phyloP scores from a whole-genome alignment of 257 asterid species.

The Euphrasia confusa region DNA sequence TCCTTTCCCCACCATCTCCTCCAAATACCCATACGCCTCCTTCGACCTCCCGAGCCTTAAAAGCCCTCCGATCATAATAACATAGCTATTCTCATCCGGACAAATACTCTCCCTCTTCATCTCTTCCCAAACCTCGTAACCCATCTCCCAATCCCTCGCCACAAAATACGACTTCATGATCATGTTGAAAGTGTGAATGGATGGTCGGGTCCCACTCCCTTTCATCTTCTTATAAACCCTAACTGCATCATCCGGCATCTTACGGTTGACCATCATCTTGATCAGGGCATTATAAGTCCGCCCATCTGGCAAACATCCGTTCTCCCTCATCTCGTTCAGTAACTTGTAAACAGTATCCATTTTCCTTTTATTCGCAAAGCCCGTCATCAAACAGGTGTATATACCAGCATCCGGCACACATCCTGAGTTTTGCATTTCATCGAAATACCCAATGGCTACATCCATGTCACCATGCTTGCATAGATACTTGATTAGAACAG shows the following conservation, averaged over 20 bases:
- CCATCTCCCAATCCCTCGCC: slow-evolving; percentile 55
- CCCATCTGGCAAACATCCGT: slow-evolving; percentile 69
- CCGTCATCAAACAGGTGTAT: slow-evolving; percentile 70
- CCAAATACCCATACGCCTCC: slow-evolving; percentile 65
- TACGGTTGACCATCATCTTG: slow-evolving; percentile 61
- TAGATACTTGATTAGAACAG: slow-evolving; percentile 53
- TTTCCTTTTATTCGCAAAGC: slow-evolving; percentile 64
- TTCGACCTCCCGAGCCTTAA: slow-evolving; percentile 57
- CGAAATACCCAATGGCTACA: slow-evolving; percentile 52
- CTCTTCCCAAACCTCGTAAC: slow-evolving; percentile 77
- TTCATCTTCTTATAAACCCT: slow-evolving; percentile 77
- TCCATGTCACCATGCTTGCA: slow-evolving; percentile 61
- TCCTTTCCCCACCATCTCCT: slow-evolving; percentile 84
- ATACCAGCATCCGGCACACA: slow-evolving; percentile 61
- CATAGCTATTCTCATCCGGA: slow-evolving; percentile 79
- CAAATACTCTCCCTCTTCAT: slow-evolving; percentile 76
- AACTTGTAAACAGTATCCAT: slow-evolving; percentile 61
- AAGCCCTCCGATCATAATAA: slow-evolving; percentile 66
- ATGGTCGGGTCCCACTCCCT: slow-evolving; percentile 46
- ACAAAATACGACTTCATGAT: slow-evolving; percentile 65
- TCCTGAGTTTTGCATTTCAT: slow-evolving; percentile 57
- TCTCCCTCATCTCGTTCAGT: slow-evolving; percentile 70
- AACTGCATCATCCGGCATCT: slow-evolving; percentile 77
- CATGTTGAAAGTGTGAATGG: slow-evolving; percentile 84
- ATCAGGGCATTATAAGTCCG: slow-evolving; percentile 64